Evolutionary conservation across 2,329 filamentous ascomycete species (phyloP).

Genomic region (Xylariaceae sp.): DNA sequence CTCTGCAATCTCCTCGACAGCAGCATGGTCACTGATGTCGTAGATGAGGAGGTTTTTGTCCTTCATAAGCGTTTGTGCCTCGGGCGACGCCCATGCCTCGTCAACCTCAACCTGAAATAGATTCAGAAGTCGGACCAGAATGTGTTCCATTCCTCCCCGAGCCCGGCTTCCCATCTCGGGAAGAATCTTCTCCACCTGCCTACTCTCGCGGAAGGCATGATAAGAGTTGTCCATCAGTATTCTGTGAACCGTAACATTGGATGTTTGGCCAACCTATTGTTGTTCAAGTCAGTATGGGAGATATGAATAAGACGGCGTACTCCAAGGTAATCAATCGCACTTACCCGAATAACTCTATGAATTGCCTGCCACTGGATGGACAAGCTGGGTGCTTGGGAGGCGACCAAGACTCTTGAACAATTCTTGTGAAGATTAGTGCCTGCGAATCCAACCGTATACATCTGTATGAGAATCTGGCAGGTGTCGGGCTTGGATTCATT

Average conservation of each 20-base stretch:
- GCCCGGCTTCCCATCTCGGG: constrained; percentile 19
- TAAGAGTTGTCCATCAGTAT: constrained; percentile 19
- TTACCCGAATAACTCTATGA: constrained; percentile 22
- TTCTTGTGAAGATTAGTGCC: constrained; percentile 22
- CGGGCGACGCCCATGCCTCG: constrained; percentile 14
- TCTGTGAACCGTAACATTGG: constrained; percentile 17
- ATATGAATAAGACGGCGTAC: not conserved
- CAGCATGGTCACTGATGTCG: no score
- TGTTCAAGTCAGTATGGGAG: not conserved
- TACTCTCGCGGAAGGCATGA: constrained; percentile 19
- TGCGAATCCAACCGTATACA: constrained; percentile 22
- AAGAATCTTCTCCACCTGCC: constrained; percentile 22
- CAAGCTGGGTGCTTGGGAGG: constrained; percentile 18
- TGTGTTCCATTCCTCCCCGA: constrained; percentile 12
- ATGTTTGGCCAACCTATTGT: constrained; percentile 18
- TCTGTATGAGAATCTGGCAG: constrained; percentile 23
- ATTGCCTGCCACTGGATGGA: constrained; percentile 20
- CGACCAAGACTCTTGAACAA: constrained; percentile 20
- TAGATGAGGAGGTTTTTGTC: constrained; percentile 14
- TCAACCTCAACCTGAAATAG: constrained; percentile 19
- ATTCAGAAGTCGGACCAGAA: constrained; percentile 19
- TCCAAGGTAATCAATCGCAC: constrained; percentile 3
- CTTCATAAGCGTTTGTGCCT: constrained; percentile 12
- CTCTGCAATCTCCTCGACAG: no score
- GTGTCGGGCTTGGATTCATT: constrained; percentile 11